Evolutionary conservation across 257 asterid genomes (phyloP).

Genomic region (Gentiana dahurica): DNA sequence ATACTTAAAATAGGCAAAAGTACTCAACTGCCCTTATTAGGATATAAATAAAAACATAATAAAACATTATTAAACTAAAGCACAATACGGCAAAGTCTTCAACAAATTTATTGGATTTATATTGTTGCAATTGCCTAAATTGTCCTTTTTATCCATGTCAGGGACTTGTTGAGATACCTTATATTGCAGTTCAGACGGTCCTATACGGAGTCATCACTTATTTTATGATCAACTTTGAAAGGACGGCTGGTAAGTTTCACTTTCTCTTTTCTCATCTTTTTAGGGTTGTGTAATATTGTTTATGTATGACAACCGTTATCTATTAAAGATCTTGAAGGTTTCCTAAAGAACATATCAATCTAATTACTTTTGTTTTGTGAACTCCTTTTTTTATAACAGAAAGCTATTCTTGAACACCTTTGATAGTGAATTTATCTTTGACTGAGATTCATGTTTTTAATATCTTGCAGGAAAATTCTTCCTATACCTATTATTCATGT

Average conservation of each 20-base stretch:
- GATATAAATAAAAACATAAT: too few relatives aligned
- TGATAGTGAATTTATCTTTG: neutral
- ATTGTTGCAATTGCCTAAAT: conserved; percentile 2
- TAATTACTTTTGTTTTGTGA: too few relatives aligned
- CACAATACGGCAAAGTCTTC: too few relatives aligned
- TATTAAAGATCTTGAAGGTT: too few relatives aligned
- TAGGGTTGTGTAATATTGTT: neutral
- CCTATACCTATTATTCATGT: conserved; percentile 42
- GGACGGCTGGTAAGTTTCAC: conserved; percentile 39
- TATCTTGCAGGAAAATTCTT: conserved; percentile 31
- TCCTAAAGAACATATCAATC: too few relatives aligned
- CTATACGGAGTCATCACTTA: conserved; percentile 63
- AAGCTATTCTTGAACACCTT: neutral
- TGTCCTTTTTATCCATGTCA: conserved; percentile 14
- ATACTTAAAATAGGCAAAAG: too few relatives aligned
- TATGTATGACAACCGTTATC: too few relatives aligned
- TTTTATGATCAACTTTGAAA: conserved; percentile 79
- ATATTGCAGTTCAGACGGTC: conserved; percentile 56
- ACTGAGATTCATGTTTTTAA: neutral
- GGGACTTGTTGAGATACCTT: conserved; percentile 86
- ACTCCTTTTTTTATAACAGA: too few relatives aligned
- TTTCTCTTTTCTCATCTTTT: neutral
- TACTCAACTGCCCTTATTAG: too few relatives aligned
- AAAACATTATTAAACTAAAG: too few relatives aligned
- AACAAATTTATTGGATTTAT: neutral